A percentile compares a stretch with the other conserved stretches of the same genome.
Evolutionary conservation across 441 rosid genomes (phyloP).

Genomic region (Raphanus hybrid): DNA sequence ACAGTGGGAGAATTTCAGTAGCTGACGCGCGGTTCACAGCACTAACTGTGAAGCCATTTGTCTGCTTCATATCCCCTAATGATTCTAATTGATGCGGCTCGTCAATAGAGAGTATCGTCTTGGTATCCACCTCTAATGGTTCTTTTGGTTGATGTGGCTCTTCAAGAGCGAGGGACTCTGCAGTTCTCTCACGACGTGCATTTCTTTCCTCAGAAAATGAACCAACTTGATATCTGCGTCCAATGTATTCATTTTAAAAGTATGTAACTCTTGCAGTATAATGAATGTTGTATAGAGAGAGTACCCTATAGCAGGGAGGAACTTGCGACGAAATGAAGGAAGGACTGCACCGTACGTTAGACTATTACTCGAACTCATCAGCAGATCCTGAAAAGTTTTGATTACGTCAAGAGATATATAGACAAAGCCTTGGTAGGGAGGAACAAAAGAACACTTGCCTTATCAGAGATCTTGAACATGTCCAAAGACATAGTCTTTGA

Average conservation of each 20-base stretch:
- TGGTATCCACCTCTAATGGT: neutral
- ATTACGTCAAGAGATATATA: conserved; percentile 13
- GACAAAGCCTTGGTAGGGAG: neutral
- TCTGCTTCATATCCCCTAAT: conserved; percentile 24
- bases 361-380: conserved; percentile 30
- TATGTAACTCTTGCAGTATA: neutral
- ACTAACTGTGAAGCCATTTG: conserved; percentile 22
- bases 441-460: conserved; percentile 19
- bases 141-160: conserved; percentile 33
- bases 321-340: conserved; percentile 52
- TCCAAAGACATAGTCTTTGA: conserved; percentile 35
- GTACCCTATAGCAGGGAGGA: conserved; percentile 40
- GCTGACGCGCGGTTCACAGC: conserved; percentile 43
- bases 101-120: conserved; percentile 5
- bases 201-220: conserved; percentile 1
- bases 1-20: conserved; percentile 55
- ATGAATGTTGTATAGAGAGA: neutral
- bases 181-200: conserved; percentile 7
- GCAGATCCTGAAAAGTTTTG: conserved; percentile 62
- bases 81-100: conserved; percentile 24
- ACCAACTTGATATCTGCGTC: conserved; percentile 29
- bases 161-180: conserved; percentile 28
- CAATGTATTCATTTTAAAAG: conserved; percentile 8
- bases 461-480: conserved; percentile 16
- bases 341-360: conserved; percentile 9